Evolutionary conservation across 2,329 filamentous ascomycete genomes (phyloP).

Genomic region (Nannizziopsis arthrosporioides): DNA sequence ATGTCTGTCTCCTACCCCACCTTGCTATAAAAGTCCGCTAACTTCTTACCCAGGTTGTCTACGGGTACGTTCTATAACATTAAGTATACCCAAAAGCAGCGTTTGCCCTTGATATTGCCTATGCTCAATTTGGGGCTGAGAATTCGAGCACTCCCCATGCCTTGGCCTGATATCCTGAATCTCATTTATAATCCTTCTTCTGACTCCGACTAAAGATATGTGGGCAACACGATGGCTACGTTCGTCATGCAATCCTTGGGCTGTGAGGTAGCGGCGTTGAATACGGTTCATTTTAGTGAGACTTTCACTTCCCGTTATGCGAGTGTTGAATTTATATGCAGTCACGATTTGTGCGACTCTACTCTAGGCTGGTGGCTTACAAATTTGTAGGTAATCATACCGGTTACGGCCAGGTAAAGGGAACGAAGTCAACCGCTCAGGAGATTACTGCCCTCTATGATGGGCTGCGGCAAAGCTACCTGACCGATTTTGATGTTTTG

Average conservation of each 20-base stretch:
- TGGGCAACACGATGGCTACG: constrained; percentile 93
- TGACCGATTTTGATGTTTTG: constrained; percentile 87
- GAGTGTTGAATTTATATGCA: constrained; percentile 8
- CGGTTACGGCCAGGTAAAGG: constrained; percentile 79
- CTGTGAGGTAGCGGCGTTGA: constrained; percentile 85
- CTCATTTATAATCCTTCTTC: background rate
- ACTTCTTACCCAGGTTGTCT: constrained; percentile 44
- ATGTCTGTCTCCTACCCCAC: constrained; percentile 53
- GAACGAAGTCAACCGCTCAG: constrained; percentile 65
- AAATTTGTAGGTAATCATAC: constrained; percentile 69
- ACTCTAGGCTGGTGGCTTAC: background rate
- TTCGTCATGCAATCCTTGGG: constrained; percentile 89
- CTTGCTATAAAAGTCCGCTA: constrained; percentile 10
- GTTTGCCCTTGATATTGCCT: no score
- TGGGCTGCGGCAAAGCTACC: constrained; percentile 68
- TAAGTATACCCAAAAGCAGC: no score
- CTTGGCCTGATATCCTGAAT: no score
- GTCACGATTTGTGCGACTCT: background rate
- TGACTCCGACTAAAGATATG: constrained; percentile 52
- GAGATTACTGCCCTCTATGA: constrained; percentile 77
- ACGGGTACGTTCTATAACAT: constrained; percentile 14
- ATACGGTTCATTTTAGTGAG: constrained; percentile 96
- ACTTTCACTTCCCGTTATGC: constrained; percentile 12
- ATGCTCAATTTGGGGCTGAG: no score
- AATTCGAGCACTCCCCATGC: no score